These are phyloP conservation scores for Rhodotorula mucilaginosa DNA, from an alignment of 1,284 basidiomycete species.

Conservation along the genomic window DNA sequence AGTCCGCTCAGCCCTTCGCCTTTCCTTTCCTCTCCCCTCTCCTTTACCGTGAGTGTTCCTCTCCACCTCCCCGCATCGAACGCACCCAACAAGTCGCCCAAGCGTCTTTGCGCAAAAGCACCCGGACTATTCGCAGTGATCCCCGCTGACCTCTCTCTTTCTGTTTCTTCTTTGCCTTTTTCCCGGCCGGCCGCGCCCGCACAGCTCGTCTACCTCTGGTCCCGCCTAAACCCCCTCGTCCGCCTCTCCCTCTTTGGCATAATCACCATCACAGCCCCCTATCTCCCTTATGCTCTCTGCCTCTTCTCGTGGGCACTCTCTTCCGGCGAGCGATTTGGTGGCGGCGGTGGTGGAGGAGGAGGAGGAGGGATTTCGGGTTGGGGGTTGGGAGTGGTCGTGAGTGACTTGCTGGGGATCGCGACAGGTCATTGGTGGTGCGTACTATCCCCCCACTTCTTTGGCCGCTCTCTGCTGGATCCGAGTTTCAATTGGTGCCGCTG, in stretches of 20 bases:
- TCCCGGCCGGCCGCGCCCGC: constrained; percentile 28
- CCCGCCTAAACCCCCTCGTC: constrained; percentile 83
- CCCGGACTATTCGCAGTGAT: neutral
- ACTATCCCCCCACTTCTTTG: neutral
- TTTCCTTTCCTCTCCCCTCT: constrained; percentile 81
- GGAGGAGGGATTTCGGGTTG: constrained; percentile 51
- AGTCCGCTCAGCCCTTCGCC: constrained; percentile 85
- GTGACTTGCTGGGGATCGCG: constrained; percentile 64
- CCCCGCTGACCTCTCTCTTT: constrained; percentile 32
- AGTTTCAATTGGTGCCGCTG: too few relatives aligned
- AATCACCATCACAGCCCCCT: constrained; percentile 90
- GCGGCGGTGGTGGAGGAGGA: constrained; percentile 6
- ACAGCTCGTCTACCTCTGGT: constrained; percentile 90
- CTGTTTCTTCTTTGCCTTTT: constrained; percentile 3
- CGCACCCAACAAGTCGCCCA: too few relatives aligned
- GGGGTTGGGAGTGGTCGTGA: constrained; percentile 41
- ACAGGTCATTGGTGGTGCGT: constrained; percentile 73
- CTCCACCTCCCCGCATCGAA: too few relatives aligned
- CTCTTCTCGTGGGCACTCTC: constrained; percentile 84
- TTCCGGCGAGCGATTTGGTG: constrained; percentile 76
- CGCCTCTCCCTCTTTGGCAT: constrained; percentile 94
- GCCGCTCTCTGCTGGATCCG: neutral
- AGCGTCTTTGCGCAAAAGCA: too few relatives aligned
- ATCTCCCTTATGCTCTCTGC: constrained; percentile 86
- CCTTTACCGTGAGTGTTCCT: constrained; percentile 56